Conservation (phyloP, 2,329 filamentous ascomycete genomes). For the Chrysoporthe puriensis region DNA sequence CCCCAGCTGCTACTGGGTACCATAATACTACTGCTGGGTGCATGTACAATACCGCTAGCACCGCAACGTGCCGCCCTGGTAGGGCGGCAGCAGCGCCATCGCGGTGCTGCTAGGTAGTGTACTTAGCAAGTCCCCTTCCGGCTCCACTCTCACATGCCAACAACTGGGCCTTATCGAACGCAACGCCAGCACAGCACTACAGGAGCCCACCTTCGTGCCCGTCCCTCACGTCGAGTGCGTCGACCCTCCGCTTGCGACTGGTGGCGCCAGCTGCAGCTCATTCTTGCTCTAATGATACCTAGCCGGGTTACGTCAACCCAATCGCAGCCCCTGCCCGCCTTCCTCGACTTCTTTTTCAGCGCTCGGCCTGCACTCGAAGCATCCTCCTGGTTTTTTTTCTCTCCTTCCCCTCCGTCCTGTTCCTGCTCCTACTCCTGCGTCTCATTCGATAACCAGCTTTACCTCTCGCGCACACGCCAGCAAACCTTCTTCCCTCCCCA, state of each 20-base stretch:
- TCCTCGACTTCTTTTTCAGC: background rate
- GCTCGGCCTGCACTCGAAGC: background rate
- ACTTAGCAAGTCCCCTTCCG: background rate
- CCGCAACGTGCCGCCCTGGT: too few species aligned
- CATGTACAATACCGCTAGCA: too few species aligned
- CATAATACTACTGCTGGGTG: too few species aligned
- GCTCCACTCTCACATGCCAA: slow-evolving; percentile 15
- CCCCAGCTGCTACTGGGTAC: too few species aligned
- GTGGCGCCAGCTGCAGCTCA: background rate
- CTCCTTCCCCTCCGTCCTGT: background rate
- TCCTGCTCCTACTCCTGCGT: background rate
- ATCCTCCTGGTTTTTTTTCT: background rate
- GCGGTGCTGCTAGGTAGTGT: too few species aligned
- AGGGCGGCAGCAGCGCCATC: too few species aligned
- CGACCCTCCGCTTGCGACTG: slow-evolving; percentile 5
- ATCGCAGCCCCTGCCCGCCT: background rate
- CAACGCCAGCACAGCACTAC: slow-evolving; percentile 5
- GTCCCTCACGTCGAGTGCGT: slow-evolving; percentile 1
- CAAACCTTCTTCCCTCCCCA: background rate
- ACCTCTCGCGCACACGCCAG: background rate
- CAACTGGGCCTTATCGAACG: background rate
- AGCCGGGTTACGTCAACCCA: slow-evolving; percentile 11
- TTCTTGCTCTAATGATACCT: background rate
- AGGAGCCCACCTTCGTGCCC: slow-evolving; percentile 5
- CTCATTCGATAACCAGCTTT: too few species aligned